Base-by-base conservation (phyloP, 2,329 filamentous ascomycete genomes). In the Alternaria infectoria region DNA sequence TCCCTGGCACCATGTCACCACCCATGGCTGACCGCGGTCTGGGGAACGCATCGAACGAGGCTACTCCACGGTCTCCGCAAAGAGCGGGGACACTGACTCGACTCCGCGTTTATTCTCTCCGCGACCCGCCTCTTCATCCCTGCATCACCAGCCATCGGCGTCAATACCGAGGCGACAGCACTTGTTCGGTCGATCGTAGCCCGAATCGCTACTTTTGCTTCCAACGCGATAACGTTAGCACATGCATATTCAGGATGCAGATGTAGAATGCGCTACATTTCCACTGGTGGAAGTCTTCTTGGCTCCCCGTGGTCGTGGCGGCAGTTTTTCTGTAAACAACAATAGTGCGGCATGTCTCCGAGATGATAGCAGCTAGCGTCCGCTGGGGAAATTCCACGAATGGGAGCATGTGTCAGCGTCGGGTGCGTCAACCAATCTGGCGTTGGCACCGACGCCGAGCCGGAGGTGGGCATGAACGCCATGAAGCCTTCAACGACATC, bases 51-150 rank as follows among this genome's bases (percentile, higher is more conserved):
- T 65, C 44, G 57, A 56, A 60, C 59, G 54, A 62, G 43, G 44
- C 51, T 60, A 61, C 56, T 63, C 71, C 69, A 64, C 61, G 64
- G 61, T 65, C 51, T 62, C 67, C 62, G 61, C 66, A 70, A 61
- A 60, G 66, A 62, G 66, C 62, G 62, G 66, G 66, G 64, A 54
- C 52, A 46, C 28, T 64, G 57, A 62, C 50, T 62, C 58, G 64
- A 55, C 54, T 65, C 62, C 62, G 61, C 57, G 51, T 65, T 52
- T 50, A 57, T 67, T 67, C 49, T 46, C 52, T 67, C 66, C 66
- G 62, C 59, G 54, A 21, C 47, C 55, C 63, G 51, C 54, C n/a
- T 43, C 6, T 15, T 40, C 32, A 59, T 54, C 64, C 62, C 47
- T 62, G 62, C 43, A 52, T 26, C 43, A 54, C 32, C 51, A 54